Evolutionary conservation across 1,139 yeast species (phyloP), one percentile per base, ranked within the genome.

Genomic region (Geotrichum carabidarum): DNA sequence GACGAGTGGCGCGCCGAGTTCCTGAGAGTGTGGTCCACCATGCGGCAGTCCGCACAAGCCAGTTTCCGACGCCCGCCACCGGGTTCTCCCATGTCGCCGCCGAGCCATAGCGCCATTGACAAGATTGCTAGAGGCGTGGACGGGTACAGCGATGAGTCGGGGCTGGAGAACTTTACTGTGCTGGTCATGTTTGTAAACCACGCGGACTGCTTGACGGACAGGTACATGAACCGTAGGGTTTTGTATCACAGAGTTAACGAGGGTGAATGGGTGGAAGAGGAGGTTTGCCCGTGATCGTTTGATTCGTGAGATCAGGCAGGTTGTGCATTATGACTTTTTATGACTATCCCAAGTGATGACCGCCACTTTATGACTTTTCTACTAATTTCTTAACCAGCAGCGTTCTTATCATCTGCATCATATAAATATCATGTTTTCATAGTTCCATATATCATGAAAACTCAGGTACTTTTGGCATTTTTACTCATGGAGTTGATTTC

Each of bases 71-170:
- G 82, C 62, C 95, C 95, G 0, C 70, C 77, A 0, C 95, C 95
- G 0, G 84, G 84, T 22, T 71, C 81, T 1, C 71, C 72, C 27
- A 67, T 87, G 67, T 78, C 80, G n/a, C 76, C 74, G n/a, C 83
- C 79, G 38, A 79, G 78, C 56, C 75, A 76, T 43, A 80, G 79
- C 63, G 67, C 74, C 56, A 72, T 88, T 44, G 95, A 88, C 68
- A 79, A 86, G 53, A 84, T 88, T 51, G 76, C 80, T 50, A 77
- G 95, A 60, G 94, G 95, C 5, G 95, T 87, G 12, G 95, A 88
- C 68, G 96, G 95, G 8, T 78, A 83, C 51, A 79, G 83, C 64
- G 88, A 82, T 51, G 82, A 77, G 32, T 78, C 79, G 37, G 95
- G 94, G 0, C 74, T 79, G 57, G 82, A 80, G 64, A 83, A 86